A percentile compares a stretch with the other conserved stretches of the same genome.
These are phyloP conservation scores for Pleurotus djamor DNA, from an alignment of 768 basidiomycete species.

Conservation along the genomic window DNA sequence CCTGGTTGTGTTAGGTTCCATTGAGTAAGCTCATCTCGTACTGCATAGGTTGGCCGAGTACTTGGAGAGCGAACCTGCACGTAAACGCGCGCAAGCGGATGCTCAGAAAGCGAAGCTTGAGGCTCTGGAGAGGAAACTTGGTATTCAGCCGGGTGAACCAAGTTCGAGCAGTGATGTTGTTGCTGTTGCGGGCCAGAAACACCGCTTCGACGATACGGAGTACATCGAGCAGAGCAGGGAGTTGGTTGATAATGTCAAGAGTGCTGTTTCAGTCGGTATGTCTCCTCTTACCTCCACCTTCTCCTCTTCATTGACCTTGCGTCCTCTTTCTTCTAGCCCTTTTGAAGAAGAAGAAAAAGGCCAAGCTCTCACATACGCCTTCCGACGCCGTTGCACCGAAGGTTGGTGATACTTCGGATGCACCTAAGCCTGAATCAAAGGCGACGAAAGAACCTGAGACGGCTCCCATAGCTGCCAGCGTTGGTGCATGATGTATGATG, in stretches of 20 bases:
- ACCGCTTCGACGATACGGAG: constrained; percentile 88
- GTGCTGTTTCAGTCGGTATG: constrained; percentile 80
- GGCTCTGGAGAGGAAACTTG: constrained; percentile 80
- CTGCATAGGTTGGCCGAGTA: constrained; percentile 74
- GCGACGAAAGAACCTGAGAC: constrained; percentile 4
- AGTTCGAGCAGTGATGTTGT: constrained; percentile 25
- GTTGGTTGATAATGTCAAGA: constrained; percentile 89
- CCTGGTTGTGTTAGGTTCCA: background rate
- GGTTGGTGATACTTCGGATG: background rate
- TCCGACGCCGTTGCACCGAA: constrained; percentile 14
- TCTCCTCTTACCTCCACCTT: constrained; percentile 17
- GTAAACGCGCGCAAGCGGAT: constrained; percentile 74
- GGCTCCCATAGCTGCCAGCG: constrained; percentile 8
- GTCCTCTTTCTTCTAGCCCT: constrained; percentile 42
- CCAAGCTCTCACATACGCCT: constrained; percentile 39
- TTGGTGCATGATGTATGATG: background rate
- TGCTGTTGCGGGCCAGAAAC: constrained; percentile 69
- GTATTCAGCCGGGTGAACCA: constrained; percentile 35
- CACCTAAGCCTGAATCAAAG: constrained; percentile 8
- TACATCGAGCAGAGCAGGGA: constrained; percentile 91
- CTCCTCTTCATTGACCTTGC: constrained; percentile 13
- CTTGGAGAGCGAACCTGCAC: constrained; percentile 80
- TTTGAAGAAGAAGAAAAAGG: constrained; percentile 76
- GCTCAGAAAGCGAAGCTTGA: constrained; percentile 83
- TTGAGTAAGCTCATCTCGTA: background rate